These are phyloP conservation scores for Leccinum disarticulatum DNA, from an alignment of 768 basidiomycete species.

Conservation along the genomic window DNA sequence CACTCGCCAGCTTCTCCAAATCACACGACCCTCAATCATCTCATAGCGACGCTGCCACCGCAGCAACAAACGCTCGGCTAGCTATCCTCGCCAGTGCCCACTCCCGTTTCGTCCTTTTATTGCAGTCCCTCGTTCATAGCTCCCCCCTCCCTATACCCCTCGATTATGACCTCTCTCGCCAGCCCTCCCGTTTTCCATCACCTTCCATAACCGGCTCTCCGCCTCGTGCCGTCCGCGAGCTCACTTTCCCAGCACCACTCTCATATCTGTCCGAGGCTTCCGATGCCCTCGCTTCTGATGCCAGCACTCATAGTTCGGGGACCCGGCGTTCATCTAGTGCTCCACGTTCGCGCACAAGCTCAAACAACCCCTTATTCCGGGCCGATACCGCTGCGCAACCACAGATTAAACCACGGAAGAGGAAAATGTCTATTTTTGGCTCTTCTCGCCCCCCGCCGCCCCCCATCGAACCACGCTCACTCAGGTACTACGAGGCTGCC, in stretches of 20 bases:
- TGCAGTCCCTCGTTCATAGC: constrained; percentile 72
- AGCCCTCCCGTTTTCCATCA: constrained; percentile 16
- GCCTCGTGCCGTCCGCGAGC: constrained; percentile 45
- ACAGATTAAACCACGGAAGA: constrained; percentile 18
- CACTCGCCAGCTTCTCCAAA: constrained; percentile 51
- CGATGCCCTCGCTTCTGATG: constrained; percentile 12
- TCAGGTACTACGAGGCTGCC: constrained; percentile 46
- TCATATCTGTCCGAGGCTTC: constrained; percentile 40
- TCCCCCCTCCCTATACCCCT: constrained; percentile 46
- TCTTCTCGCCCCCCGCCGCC: constrained; percentile 39
- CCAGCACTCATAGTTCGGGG: constrained; percentile 6
- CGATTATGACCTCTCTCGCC: constrained; percentile 43
- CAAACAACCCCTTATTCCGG: constrained; percentile 26
- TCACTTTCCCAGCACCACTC: constrained; percentile 75
- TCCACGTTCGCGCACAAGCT: constrained; percentile 7
- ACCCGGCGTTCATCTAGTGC: constrained; percentile 1
- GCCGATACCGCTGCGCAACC: constrained; percentile 9
- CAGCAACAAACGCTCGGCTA: constrained; percentile 36
- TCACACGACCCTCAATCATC: constrained; percentile 29
- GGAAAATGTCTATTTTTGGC: constrained; percentile 41
- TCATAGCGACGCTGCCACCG: constrained; percentile 28
- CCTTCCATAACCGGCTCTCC: constrained; percentile 20
- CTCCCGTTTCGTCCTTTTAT: constrained; percentile 70
- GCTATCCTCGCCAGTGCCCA: constrained; percentile 57
- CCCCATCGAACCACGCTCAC: constrained; percentile 42